Evolutionary conservation across 169 alveolate genomes (phyloP).

Genomic region (Theileria parva): DNA sequence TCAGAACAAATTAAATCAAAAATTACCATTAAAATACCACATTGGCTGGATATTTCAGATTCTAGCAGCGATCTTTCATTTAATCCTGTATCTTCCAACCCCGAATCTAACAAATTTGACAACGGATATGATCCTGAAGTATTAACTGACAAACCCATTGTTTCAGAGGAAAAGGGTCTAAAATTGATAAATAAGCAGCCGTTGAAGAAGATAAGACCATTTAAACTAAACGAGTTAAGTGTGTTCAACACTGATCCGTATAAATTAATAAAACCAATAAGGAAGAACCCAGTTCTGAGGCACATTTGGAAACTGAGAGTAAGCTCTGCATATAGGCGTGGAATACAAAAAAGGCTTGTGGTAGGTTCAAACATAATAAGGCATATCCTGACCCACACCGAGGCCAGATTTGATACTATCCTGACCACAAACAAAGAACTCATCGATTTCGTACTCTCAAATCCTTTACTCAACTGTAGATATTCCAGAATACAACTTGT

Average conservation of each 20-base stretch:
- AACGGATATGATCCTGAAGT: background rate
- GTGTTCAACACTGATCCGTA: slow-evolving; percentile 44
- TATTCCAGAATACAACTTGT: slow-evolving; percentile 43
- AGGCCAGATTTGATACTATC: slow-evolving; percentile 22
- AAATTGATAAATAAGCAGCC: background rate
- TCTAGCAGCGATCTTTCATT: background rate
- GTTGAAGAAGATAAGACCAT: slow-evolving; percentile 54
- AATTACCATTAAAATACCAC: slow-evolving; percentile 1
- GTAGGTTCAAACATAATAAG: slow-evolving; percentile 17
- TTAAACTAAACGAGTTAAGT: slow-evolving; percentile 31
- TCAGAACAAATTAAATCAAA: background rate
- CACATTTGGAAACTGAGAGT: slow-evolving; percentile 58
- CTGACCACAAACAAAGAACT: slow-evolving; percentile 35
- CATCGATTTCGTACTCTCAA: slow-evolving; percentile 21
- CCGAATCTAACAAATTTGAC: background rate
- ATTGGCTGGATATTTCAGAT: background rate
- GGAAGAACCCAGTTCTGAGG: slow-evolving; percentile 50
- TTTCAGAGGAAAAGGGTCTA: background rate
- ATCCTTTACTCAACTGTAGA: background rate
- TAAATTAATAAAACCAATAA: slow-evolving; percentile 29
- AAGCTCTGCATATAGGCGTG: slow-evolving; percentile 40
- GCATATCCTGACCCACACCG: slow-evolving; percentile 53
- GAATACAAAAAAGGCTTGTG: slow-evolving; percentile 31
- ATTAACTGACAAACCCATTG: too few species aligned
- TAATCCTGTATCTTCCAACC: background rate